Conservation (phyloP, 2,329 filamentous ascomycete species). For the Truncatella angustata region DNA sequence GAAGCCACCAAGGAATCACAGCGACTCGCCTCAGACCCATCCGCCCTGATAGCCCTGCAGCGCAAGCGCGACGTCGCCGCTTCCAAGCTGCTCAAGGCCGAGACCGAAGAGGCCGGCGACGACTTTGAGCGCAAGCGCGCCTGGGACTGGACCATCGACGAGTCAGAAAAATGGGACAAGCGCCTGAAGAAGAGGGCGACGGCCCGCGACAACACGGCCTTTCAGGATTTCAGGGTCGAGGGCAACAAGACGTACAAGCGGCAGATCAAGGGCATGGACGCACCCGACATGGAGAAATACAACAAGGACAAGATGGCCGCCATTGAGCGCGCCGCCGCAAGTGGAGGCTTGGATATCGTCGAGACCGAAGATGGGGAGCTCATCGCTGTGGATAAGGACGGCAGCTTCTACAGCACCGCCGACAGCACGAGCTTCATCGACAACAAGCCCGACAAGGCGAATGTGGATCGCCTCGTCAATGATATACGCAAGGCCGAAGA, state of each 20-base stretch:
- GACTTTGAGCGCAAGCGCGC: conserved; percentile 98
- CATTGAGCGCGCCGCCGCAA: conserved; percentile 79
- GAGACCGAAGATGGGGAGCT: conserved; percentile 95
- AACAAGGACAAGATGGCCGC: conserved; percentile 81
- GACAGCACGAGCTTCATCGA: conserved; percentile 79
- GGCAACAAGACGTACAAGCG: conserved; percentile 92
- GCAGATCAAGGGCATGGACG: conserved; percentile 70
- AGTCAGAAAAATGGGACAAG: conserved; percentile 91
- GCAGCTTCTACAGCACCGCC: conserved; percentile 85
- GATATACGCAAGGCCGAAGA: conserved; percentile 90
- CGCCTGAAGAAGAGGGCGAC: conserved; percentile 81
- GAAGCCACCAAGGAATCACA: conserved; percentile 83
- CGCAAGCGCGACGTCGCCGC: conserved; percentile 84
- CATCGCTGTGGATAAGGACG: conserved; percentile 88
- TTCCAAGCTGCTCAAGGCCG: conserved; percentile 90
- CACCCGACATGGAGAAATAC: conserved; percentile 79
- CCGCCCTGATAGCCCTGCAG: conserved; percentile 73
- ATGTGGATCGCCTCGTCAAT: conserved; percentile 81
- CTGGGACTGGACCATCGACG: conserved; percentile 98
- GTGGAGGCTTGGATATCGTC: conserved; percentile 85
- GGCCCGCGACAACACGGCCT: conserved; percentile 81
- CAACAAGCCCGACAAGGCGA: conserved; percentile 83
- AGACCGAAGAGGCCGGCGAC: conserved; percentile 78
- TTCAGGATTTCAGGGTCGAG: conserved; percentile 85
- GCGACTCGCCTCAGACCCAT: conserved; percentile 73